These are phyloP conservation scores for Eragrostis curvula DNA, from an alignment of 176 grass and related monocot species.

Conservation along the genomic window DNA sequence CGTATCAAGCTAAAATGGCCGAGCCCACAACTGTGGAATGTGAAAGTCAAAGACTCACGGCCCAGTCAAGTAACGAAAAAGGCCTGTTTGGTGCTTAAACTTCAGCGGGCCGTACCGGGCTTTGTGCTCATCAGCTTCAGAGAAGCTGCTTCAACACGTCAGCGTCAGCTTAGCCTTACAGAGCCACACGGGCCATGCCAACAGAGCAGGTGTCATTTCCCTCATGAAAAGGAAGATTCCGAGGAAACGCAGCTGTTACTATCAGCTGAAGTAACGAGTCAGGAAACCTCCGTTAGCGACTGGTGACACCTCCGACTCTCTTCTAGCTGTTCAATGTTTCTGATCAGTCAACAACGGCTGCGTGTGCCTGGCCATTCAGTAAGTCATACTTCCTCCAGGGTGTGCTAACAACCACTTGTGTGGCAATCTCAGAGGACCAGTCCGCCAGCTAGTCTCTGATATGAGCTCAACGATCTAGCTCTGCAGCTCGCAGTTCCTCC, in stretches of 20 bases:
- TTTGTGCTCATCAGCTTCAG: background rate
- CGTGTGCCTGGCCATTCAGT: background rate
- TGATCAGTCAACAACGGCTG: conserved; percentile 23
- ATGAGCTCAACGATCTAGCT: background rate
- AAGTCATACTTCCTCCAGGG: background rate
- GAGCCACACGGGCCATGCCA: background rate
- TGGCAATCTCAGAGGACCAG: background rate
- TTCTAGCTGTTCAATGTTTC: background rate
- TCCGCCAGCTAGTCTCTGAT: background rate
- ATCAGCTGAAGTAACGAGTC: background rate
- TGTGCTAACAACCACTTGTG: background rate
- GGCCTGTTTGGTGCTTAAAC: background rate
- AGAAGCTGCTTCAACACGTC: background rate
- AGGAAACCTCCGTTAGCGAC: background rate
- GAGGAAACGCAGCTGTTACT: background rate
- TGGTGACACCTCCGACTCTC: background rate
- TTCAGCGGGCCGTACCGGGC: background rate
- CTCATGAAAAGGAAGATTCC: background rate
- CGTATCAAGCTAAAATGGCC: background rate
- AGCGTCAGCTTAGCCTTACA: background rate
- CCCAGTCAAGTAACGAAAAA: background rate
- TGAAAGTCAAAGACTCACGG: background rate
- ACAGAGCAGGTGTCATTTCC: background rate
- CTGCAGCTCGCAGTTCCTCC: background rate
- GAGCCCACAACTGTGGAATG: background rate